Evolutionary conservation across 2,329 filamentous ascomycete genomes (phyloP).

Genomic region (Diaporthe eres): DNA sequence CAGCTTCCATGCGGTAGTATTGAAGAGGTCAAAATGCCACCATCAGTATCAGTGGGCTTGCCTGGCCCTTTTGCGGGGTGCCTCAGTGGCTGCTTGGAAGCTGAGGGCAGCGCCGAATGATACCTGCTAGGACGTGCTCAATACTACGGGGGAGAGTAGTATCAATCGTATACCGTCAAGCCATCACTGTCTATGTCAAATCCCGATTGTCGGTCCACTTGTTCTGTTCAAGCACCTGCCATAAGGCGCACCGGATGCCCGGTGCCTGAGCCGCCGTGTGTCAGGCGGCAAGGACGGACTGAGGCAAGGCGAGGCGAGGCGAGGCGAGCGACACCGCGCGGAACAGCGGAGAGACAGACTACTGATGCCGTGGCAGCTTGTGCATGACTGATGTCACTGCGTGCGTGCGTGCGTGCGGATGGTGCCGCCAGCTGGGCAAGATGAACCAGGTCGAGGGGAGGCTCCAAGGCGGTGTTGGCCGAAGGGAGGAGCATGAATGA

Average conservation of each 20-base stretch:
- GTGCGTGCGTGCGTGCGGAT: neutral
- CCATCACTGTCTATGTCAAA: neutral
- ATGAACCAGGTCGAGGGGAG: slow-evolving; percentile 1
- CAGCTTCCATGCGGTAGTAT: neutral
- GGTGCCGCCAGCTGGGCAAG: slow-evolving; percentile 13
- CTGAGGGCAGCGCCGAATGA: neutral
- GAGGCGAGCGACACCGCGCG: slow-evolving; percentile 8
- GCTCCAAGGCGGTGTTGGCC: slow-evolving; percentile 8
- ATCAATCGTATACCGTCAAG: neutral
- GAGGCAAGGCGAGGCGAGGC: slow-evolving; percentile 24
- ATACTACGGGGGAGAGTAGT: neutral
- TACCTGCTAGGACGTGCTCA: neutral
- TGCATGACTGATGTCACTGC: slow-evolving; percentile 19
- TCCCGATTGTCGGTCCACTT: neutral
- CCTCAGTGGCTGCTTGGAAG: neutral
- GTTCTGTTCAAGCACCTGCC: neutral
- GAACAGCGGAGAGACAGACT: slow-evolving; percentile 29
- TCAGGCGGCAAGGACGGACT: neutral
- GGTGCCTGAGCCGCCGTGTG: neutral
- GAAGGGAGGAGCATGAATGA: neutral
- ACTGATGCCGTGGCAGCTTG: neutral
- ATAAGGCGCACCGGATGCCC: neutral
- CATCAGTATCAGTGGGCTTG: neutral
- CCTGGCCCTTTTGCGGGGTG: neutral
- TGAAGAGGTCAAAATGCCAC: neutral